phyloP scores from a whole-genome alignment of 2,329 filamentous ascomycete species.

The Plectosphaerella plurivora region DNA sequence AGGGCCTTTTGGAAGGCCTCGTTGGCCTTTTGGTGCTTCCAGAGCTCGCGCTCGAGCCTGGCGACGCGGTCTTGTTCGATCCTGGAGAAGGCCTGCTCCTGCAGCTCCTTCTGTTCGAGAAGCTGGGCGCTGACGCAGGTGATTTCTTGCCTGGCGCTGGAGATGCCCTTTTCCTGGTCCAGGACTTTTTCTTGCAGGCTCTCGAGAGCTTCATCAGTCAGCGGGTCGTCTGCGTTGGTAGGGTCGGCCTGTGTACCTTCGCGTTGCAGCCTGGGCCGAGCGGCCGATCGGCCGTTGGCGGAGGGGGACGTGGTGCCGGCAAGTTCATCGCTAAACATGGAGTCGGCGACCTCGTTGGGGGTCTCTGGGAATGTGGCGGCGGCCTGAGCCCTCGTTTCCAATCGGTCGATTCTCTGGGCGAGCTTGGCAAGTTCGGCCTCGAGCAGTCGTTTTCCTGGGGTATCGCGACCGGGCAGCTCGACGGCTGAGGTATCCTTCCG shows the following conservation, averaged over 20 bases:
- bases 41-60: conserved; percentile 84
- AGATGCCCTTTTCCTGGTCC: conserved; percentile 88
- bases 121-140: conserved; percentile 82
- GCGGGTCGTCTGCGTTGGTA: conserved; percentile 30
- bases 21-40: conserved; percentile 97
- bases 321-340: conserved; percentile 54
- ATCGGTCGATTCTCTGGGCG: conserved; percentile 69
- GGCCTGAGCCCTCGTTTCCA: conserved; percentile 72
- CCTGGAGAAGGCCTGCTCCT: conserved; percentile 75
- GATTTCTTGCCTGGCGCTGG: conserved; percentile 81
- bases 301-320: conserved; percentile 39
- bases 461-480: conserved; percentile 72
- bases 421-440: conserved; percentile 81
- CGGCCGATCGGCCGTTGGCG: conserved; percentile 33
- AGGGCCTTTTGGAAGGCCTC: conserved; percentile 94
- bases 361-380: conserved; percentile 69
- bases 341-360: conserved; percentile 69
- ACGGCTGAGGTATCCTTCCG: conserved; percentile 44
- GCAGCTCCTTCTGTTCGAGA: conserved; percentile 77
- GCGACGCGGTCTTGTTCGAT: conserved; percentile 86
- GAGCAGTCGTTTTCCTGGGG: conserved; percentile 69
- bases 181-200: conserved; percentile 87
- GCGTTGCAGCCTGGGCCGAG: conserved; percentile 11
- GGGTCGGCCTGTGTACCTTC: conserved; percentile 15
- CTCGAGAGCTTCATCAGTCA: conserved; percentile 78